Conservation (phyloP, 371 early-diverging fungal genomes). For the Apophysomyces sp. region DNA sequence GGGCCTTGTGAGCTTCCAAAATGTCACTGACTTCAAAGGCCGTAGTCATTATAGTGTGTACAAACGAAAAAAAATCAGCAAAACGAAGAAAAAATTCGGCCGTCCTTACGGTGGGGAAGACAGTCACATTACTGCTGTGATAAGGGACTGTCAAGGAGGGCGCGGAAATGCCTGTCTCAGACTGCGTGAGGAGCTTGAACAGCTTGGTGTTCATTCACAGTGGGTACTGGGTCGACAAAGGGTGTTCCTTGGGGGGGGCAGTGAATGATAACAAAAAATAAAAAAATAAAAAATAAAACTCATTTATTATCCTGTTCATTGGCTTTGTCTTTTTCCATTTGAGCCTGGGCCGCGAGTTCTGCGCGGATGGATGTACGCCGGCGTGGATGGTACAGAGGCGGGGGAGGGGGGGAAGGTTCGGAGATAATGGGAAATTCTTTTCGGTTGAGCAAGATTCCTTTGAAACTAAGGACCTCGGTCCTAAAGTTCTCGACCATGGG, state of each 20-base stretch:
- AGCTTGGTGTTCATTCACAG: no score
- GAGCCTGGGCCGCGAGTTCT: not conserved
- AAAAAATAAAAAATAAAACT: no score
- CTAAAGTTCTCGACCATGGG: not conserved
- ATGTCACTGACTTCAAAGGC: constrained; percentile 70
- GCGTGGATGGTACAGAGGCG: not conserved
- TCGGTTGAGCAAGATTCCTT: not conserved
- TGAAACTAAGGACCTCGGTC: not conserved
- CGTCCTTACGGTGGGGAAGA: no score
- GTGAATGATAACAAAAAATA: no score
- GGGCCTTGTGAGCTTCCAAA: constrained; percentile 63
- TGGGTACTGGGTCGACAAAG: no score
- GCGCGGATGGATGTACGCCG: not conserved
- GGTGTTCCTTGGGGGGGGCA: no score
- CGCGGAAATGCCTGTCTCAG: no score
- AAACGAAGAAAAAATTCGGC: no score
- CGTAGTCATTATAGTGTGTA: not conserved
- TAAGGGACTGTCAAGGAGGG: no score
- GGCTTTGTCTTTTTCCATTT: not conserved
- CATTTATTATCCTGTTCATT: not conserved
- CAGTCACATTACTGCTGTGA: no score
- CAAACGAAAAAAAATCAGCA: no score
- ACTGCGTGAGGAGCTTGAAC: no score
- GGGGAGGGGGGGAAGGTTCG: not conserved
- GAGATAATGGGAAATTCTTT: not conserved